A percentile compares a stretch with the other conserved stretches of the same genome.
Conservation (phyloP, 116 monocot genomes). For the Iris pallida region DNA sequence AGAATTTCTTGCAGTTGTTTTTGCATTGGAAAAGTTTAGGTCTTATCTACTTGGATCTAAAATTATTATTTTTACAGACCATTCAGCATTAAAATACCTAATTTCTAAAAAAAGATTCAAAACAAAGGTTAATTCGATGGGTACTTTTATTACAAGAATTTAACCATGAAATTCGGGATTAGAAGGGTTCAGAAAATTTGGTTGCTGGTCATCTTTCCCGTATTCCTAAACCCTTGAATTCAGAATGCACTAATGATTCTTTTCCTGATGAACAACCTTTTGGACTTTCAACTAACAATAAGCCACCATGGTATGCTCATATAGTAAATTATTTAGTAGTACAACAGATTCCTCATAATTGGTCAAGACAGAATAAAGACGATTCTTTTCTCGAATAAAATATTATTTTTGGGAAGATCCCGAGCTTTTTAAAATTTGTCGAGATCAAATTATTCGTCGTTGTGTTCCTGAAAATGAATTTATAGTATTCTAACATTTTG, state of each 20-base stretch:
- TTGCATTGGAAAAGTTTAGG: background rate
- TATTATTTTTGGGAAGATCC: background rate
- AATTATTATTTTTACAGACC: background rate
- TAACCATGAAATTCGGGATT: background rate
- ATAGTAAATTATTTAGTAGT: background rate
- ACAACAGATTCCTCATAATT: background rate
- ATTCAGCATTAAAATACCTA: background rate
- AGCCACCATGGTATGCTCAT: background rate
- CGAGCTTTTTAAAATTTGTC: background rate
- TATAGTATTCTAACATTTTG: background rate
- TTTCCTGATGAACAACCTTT: background rate
- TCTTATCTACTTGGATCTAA: background rate
- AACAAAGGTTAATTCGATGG: background rate
- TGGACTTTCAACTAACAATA: background rate
- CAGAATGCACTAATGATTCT: background rate
- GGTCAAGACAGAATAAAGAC: background rate
- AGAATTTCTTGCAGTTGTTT: background rate
- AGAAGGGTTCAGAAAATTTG: background rate
- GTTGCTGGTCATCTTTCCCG: background rate
- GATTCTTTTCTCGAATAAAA: background rate
- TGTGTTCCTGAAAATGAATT: background rate
- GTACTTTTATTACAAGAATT: background rate
- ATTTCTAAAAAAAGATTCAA: background rate
- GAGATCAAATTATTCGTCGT: background rate
- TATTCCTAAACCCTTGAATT: background rate